Evolutionary conservation across 805 yeast genomes (phyloP).

Genomic region (Nakazawaea wyomingensis): DNA sequence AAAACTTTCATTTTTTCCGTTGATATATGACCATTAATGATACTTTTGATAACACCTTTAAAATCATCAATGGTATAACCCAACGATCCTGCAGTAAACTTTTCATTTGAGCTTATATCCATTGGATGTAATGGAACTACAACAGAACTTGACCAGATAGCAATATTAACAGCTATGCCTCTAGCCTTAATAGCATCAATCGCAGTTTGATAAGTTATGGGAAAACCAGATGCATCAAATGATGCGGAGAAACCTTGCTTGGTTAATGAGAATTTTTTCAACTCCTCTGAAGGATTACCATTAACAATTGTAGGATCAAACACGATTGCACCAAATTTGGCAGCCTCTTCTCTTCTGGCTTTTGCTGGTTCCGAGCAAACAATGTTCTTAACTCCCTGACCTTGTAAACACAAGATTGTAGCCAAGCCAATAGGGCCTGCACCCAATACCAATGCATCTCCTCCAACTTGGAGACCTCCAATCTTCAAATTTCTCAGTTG

Average conservation of each 20-base stretch:
- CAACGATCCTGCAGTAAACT: slow-evolving; percentile 53
- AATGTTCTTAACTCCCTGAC: slow-evolving; percentile 40
- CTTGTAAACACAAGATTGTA: slow-evolving; percentile 48
- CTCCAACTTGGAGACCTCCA: slow-evolving; percentile 31
- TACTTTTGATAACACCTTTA: slow-evolving; percentile 47
- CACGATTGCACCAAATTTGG: slow-evolving; percentile 39
- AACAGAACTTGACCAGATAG: slow-evolving; percentile 52
- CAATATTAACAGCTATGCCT: slow-evolving; percentile 59
- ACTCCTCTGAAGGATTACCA: slow-evolving; percentile 31
- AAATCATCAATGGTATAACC: slow-evolving; percentile 56
- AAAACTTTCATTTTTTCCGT: slow-evolving; percentile 37
- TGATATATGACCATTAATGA: slow-evolving; percentile 40
- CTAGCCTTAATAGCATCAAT: slow-evolving; percentile 43
- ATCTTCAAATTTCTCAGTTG: slow-evolving; percentile 8
- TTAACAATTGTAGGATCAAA: slow-evolving; percentile 43
- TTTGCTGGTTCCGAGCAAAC: slow-evolving; percentile 60
- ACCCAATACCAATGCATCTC: slow-evolving; percentile 49
- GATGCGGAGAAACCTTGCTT: slow-evolving; percentile 43
- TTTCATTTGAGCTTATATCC: slow-evolving; percentile 52
- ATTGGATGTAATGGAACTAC: slow-evolving; percentile 48
- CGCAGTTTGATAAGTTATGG: slow-evolving; percentile 47
- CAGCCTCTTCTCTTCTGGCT: slow-evolving; percentile 57
- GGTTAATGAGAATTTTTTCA: slow-evolving; percentile 33
- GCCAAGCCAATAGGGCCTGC: slow-evolving; percentile 64
- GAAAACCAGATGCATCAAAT: slow-evolving; percentile 53